These are phyloP conservation scores for Zymoseptoria brevis DNA, from an alignment of 2,329 filamentous ascomycete species.

Conservation along the genomic window DNA sequence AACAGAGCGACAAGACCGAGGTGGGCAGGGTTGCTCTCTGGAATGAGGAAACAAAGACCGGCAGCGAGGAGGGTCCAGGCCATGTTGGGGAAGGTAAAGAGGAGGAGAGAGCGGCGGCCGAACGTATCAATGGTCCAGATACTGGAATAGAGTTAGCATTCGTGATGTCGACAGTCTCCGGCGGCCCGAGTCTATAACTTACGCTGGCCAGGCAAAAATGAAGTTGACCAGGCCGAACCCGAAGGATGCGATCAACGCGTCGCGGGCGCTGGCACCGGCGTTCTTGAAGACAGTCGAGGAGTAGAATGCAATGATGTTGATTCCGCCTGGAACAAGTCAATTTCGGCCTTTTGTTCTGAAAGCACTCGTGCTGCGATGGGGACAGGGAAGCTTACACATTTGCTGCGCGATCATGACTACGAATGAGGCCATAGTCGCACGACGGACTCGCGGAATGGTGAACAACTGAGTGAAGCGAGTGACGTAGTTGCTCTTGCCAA, in stretches of 20 bases:
- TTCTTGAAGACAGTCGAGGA: slow-evolving; percentile 29
- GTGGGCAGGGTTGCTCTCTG: slow-evolving; percentile 26
- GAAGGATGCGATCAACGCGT: slow-evolving; percentile 35
- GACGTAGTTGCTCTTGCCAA: slow-evolving; percentile 34
- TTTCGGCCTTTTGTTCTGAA: not conserved
- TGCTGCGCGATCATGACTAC: slow-evolving; percentile 30
- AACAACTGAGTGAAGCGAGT: slow-evolving; percentile 43
- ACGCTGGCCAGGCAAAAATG: slow-evolving; percentile 33
- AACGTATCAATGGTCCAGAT: slow-evolving; percentile 32
- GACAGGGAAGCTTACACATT: slow-evolving; percentile 9
- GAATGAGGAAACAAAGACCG: slow-evolving; percentile 35
- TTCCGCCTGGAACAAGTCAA: not conserved
- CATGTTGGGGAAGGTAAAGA: slow-evolving; percentile 41
- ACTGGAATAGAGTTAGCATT: slow-evolving; percentile 23
- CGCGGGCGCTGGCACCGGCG: slow-evolving; percentile 28
- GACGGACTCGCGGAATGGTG: slow-evolving; percentile 40
- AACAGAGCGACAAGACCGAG: slow-evolving; percentile 37
- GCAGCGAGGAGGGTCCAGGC: slow-evolving; percentile 43
- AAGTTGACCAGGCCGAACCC: slow-evolving; percentile 42
- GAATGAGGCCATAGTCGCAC: slow-evolving; percentile 29
- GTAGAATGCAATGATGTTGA: slow-evolving; percentile 30
- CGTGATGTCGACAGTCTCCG: not conserved
- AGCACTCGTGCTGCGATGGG: no score
- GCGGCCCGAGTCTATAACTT: not conserved
- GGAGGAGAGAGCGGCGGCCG: slow-evolving; percentile 26